phyloP scores from a whole-genome alignment of 495 filamentous ascomycete species.

The Penicillium malachiteum region DNA sequence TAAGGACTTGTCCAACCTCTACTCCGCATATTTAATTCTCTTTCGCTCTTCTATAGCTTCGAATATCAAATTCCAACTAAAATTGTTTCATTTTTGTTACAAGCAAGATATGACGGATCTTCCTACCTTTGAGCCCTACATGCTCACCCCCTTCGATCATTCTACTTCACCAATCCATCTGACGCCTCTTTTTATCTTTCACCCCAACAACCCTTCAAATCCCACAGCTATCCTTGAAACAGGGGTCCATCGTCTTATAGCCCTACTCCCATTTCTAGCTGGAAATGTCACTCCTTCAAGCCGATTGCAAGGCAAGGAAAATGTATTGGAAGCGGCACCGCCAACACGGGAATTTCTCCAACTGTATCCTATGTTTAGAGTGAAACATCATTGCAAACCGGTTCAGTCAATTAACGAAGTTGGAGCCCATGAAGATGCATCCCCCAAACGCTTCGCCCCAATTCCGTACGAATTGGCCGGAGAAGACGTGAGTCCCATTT shows the following conservation, averaged over 20 bases:
- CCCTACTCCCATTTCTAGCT: background rate
- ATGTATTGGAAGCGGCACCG: background rate
- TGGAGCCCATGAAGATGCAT: background rate
- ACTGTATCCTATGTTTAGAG: background rate
- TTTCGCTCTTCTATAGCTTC: no score
- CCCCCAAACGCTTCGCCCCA: background rate
- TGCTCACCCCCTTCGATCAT: background rate
- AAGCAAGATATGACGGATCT: background rate
- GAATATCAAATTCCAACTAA: no score
- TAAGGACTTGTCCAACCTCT: no score
- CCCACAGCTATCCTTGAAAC: background rate
- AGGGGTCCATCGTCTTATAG: background rate
- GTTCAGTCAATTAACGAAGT: background rate
- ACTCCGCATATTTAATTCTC: no score
- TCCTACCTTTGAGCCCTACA: background rate
- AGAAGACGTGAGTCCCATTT: background rate
- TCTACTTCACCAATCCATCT: background rate
- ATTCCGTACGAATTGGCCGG: background rate
- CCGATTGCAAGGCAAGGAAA: background rate
- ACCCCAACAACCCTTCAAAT: background rate
- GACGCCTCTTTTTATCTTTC: background rate
- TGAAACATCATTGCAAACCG: background rate
- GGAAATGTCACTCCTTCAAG: background rate
- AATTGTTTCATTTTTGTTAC: no score
- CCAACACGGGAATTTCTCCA: background rate